phyloP scores from a whole-genome alignment of 164 flowering plant species.

The Vitis vinifera region DNA sequence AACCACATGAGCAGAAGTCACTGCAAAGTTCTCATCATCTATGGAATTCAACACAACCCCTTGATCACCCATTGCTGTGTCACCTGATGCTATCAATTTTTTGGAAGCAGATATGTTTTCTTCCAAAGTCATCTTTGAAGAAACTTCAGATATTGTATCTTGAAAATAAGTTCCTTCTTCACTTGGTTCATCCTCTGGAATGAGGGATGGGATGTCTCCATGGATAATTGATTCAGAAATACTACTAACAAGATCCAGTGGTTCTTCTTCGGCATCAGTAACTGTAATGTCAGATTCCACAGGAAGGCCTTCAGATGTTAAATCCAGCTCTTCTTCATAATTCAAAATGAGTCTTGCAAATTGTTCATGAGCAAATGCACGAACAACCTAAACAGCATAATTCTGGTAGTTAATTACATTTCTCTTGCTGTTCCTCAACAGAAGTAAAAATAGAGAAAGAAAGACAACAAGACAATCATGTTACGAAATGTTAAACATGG shows the following conservation, averaged over 20 bases:
- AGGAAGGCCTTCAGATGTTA: slow-evolving; percentile 52
- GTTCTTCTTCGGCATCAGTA: slow-evolving; percentile 57
- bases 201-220: slow-evolving; percentile 25
- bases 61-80: slow-evolving; percentile 15
- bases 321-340: slow-evolving; percentile 62
- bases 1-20: slow-evolving; percentile 33
- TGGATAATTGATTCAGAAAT: slow-evolving; percentile 37
- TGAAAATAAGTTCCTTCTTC: slow-evolving; percentile 19
- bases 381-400: slow-evolving; percentile 62
- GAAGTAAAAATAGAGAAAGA: background rate
- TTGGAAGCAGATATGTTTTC: slow-evolving; percentile 25
- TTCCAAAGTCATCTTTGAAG: slow-evolving; percentile 26
- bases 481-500: slow-evolving; percentile 3
- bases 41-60: slow-evolving; percentile 13
- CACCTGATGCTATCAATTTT: slow-evolving; percentile 20
- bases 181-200: slow-evolving; percentile 19
- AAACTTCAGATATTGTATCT: slow-evolving; percentile 27
- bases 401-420: background rate
- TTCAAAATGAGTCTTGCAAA: slow-evolving; percentile 88
- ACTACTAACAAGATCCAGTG: slow-evolving; percentile 38
- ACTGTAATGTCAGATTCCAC: slow-evolving; percentile 59
- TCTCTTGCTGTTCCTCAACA: background rate
- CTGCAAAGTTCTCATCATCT: slow-evolving; percentile 29
- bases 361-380: slow-evolving; percentile 96
- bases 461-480: background rate